A percentile compares a stretch with the other conserved stretches of the same genome.
Evolutionary conservation across 2,329 filamentous ascomycete species (phyloP).

Genomic region (Chaetoscypha palmicola): DNA sequence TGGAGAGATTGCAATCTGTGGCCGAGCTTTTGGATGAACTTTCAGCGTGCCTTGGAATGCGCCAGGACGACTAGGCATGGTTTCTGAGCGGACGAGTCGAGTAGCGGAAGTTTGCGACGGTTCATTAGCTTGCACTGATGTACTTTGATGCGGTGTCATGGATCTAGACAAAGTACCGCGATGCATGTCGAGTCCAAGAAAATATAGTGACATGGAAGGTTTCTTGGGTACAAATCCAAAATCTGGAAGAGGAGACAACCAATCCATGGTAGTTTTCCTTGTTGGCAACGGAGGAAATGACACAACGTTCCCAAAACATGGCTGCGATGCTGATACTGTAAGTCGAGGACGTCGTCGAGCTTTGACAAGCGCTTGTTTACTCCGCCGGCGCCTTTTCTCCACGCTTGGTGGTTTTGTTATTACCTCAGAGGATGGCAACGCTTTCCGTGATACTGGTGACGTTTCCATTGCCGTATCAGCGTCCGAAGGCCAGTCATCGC

Average conservation of each 20-base stretch:
- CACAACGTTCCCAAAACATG: conserved; percentile 13
- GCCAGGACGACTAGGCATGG: background rate
- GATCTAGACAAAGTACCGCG: too few relatives aligned
- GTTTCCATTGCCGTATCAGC: conserved; percentile 5
- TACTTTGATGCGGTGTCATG: background rate
- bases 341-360: conserved; percentile 7
- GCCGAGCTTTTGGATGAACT: conserved; percentile 5
- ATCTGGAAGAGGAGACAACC: conserved; percentile 25
- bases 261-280: conserved; percentile 23
- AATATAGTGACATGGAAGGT: conserved; percentile 17
- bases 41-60: background rate
- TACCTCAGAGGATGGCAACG: too few relatives aligned
- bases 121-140: conserved; percentile 1
- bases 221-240: conserved; percentile 9
- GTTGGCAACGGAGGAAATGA: conserved; percentile 25
- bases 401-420: too few relatives aligned
- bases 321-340: conserved; percentile 7
- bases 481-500: conserved; percentile 17
- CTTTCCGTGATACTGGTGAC: too few relatives aligned
- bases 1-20: background rate
- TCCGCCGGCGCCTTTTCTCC: too few relatives aligned
- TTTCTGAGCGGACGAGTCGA: background rate
- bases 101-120: too few relatives aligned
- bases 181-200: conserved; percentile 19
- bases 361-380: background rate